Percentiles rank a stretch among this genome's conserved stretches.
Conservation (phyloP, 116 monocot genomes). For the Phalaenopsis hybrid region DNA sequence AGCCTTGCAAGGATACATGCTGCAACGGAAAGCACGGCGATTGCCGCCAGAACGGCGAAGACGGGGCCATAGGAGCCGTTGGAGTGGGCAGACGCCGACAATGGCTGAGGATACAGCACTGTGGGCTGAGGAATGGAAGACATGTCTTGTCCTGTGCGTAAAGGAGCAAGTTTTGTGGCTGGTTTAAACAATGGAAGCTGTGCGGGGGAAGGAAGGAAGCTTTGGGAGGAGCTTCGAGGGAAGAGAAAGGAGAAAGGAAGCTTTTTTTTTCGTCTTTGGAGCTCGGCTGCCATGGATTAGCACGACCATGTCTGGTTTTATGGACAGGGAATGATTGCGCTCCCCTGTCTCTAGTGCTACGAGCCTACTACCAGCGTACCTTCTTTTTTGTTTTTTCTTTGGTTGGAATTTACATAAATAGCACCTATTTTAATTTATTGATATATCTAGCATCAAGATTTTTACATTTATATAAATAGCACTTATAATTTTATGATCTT, state of each 20-base stretch:
- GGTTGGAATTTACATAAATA: too few relatives aligned
- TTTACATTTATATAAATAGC: too few relatives aligned
- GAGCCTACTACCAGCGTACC: too few relatives aligned
- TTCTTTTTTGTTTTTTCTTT: too few relatives aligned
- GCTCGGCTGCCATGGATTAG: neutral
- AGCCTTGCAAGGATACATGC: constrained; percentile 51
- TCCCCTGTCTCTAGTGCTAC: too few relatives aligned
- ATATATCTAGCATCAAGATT: too few relatives aligned
- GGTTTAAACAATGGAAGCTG: neutral
- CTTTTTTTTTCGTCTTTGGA: neutral
- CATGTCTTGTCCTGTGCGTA: neutral
- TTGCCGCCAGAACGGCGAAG: constrained; percentile 48
- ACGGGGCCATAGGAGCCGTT: constrained; percentile 61
- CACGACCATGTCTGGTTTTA: neutral
- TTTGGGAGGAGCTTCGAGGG: neutral
- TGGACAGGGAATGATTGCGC: too few relatives aligned
- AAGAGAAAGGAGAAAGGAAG: neutral
- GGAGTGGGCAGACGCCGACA: constrained; percentile 13
- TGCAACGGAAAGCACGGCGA: constrained; percentile 37
- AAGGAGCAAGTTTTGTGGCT: neutral
- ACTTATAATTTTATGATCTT: too few relatives aligned
- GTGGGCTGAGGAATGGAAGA: constrained; percentile 27
- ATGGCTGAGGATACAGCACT: constrained; percentile 18
- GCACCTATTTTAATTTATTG: too few relatives aligned
- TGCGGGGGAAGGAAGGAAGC: neutral